phyloP scores from a whole-genome alignment of 2,329 filamentous ascomycete genomes.

The Ophiostoma fasciatum region DNA sequence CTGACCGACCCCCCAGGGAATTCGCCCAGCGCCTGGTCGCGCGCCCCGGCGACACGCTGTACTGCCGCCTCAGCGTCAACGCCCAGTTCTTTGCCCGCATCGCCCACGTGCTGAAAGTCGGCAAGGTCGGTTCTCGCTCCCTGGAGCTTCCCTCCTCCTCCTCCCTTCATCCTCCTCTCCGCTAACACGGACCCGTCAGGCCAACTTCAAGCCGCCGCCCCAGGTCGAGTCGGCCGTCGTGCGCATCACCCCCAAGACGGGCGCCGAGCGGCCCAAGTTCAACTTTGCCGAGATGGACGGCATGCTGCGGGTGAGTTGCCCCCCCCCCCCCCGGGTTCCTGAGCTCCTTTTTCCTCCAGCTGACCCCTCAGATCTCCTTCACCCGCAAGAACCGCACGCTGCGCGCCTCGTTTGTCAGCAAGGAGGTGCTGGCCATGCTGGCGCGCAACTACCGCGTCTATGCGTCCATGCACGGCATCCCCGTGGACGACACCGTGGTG shows the following conservation, averaged over 20 bases:
- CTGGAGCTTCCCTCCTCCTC: too few species aligned
- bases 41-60: slow-evolving; percentile 73
- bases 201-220: slow-evolving; percentile 88
- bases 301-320: slow-evolving; percentile 39
- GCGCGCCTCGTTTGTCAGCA: slow-evolving; percentile 61
- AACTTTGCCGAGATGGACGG: slow-evolving; percentile 95
- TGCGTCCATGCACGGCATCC: slow-evolving; percentile 74
- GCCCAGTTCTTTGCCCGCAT: slow-evolving; percentile 69
- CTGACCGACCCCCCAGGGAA: slow-evolving; percentile 38
- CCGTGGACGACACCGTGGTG: slow-evolving; percentile 52
- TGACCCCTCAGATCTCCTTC: slow-evolving; percentile 49
- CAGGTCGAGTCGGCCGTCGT: slow-evolving; percentile 87
- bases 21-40: slow-evolving; percentile 85
- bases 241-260: slow-evolving; percentile 73
- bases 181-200: slow-evolving; percentile 39
- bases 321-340: neutral
- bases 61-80: slow-evolving; percentile 82
- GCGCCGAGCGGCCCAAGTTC: slow-evolving; percentile 63
- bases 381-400: slow-evolving; percentile 82
- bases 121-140: slow-evolving; percentile 34
- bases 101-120: slow-evolving; percentile 77
- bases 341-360: slow-evolving; percentile 39
- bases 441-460: slow-evolving; percentile 82
- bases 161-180: too few species aligned
- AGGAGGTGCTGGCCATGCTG: slow-evolving; percentile 66